phyloP scores from a whole-genome alignment of 1,139 yeast genomes.

The Hanseniaspora gamundiae region DNA sequence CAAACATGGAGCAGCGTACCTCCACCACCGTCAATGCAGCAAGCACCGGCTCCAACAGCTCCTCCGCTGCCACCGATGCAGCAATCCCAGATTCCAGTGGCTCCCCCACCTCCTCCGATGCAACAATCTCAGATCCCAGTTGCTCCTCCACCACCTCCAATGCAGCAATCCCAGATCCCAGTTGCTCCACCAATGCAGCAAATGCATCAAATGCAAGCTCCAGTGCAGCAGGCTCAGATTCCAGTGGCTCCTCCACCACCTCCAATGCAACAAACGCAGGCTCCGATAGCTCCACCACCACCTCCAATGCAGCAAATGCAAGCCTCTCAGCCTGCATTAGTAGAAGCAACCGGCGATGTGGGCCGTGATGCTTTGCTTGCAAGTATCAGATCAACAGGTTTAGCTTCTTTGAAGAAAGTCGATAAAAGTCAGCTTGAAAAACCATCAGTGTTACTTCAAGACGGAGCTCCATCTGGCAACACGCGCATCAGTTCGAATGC shows the following conservation, averaged over 20 bases:
- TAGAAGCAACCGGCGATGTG: constrained; percentile 33
- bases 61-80: constrained; percentile 12
- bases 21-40: constrained; percentile 7
- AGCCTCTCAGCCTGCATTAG: constrained; percentile 28
- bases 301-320: constrained; percentile 21
- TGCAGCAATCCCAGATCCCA: constrained; percentile 11
- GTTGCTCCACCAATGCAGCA: constrained; percentile 20
- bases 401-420: constrained; percentile 56
- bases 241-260: constrained; percentile 28
- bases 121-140: constrained; percentile 3
- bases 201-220: constrained; percentile 12
- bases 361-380: constrained; percentile 78
- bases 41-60: constrained; percentile 3
- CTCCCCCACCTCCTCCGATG: constrained; percentile 24
- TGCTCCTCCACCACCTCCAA: constrained; percentile 24
- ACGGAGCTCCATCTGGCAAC: constrained; percentile 32
- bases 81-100: constrained; percentile 8
- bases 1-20: constrained; percentile 3
- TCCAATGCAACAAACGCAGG: constrained; percentile 13
- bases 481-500: constrained; percentile 22
- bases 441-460: constrained; percentile 62
- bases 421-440: constrained; percentile 76
- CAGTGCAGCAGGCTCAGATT: constrained; percentile 16
- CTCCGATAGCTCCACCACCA: constrained; percentile 29
- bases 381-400: constrained; percentile 70